Conservation (phyloP, 2,329 filamentous ascomycete genomes). For the Scortechinia acanthostroma region DNA sequence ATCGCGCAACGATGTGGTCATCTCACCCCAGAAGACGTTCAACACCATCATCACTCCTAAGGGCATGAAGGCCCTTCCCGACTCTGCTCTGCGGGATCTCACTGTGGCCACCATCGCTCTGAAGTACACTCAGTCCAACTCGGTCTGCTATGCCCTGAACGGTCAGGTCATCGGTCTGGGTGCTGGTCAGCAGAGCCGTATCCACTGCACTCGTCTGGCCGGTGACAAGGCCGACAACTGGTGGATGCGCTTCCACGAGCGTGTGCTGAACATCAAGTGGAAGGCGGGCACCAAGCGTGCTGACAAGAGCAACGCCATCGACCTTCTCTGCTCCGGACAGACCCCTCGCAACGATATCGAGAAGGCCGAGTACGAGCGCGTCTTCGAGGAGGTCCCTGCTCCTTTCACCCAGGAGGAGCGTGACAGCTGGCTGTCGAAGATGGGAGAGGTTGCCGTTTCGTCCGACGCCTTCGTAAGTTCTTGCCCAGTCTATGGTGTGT, state of each 20-base stretch:
- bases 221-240: slow-evolving; percentile 99
- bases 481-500: too few species aligned
- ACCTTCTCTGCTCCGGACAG: slow-evolving; percentile 85
- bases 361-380: slow-evolving; percentile 75
- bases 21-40: slow-evolving; percentile 74
- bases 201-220: slow-evolving; percentile 94
- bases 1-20: slow-evolving; percentile 84
- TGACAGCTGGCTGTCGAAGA: slow-evolving; percentile 75
- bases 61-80: slow-evolving; percentile 64
- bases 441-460: slow-evolving; percentile 76
- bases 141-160: slow-evolving; percentile 91
- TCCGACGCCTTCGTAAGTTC: slow-evolving; percentile 86
- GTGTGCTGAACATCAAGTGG: slow-evolving; percentile 83
- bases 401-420: slow-evolving; percentile 80
- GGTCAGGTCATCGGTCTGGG: slow-evolving; percentile 91
- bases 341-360: slow-evolving; percentile 78
- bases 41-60: slow-evolving; percentile 80
- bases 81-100: slow-evolving; percentile 78
- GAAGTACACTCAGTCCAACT: slow-evolving; percentile 99
- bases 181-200: slow-evolving; percentile 92
- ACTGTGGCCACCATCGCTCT: slow-evolving; percentile 93
- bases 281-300: slow-evolving; percentile 95
- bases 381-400: slow-evolving; percentile 82
- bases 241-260: slow-evolving; percentile 97
- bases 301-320: slow-evolving; percentile 97